Percentiles rank a stretch among this genome's conserved stretches.
Evolutionary conservation across 331 rosid genomes (phyloP).

Genomic region (Quercus lobata): DNA sequence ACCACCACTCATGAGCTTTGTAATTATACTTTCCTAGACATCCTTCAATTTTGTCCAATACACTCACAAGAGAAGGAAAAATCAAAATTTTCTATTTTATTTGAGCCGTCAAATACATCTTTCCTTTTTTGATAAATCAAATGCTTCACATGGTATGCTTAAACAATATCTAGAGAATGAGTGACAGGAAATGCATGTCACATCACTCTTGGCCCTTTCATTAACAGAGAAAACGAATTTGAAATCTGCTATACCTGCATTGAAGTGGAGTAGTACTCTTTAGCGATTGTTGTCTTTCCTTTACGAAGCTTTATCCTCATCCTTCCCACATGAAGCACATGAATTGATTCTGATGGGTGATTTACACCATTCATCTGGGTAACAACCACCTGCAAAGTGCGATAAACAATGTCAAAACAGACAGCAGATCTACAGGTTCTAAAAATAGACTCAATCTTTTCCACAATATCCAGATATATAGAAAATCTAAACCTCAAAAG

Average conservation of each 20-base stretch:
- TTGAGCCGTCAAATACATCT: too few relatives aligned
- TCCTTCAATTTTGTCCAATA: not conserved
- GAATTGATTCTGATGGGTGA: conserved; percentile 65
- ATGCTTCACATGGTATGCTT: too few relatives aligned
- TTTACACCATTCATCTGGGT: conserved; percentile 71
- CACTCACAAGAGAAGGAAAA: not conserved
- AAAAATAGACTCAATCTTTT: not conserved
- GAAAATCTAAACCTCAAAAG: not conserved
- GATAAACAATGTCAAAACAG: not conserved
- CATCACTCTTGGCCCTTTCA: not conserved
- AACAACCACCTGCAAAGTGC: conserved; percentile 65
- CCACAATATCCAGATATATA: not conserved
- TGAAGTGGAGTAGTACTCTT: conserved; percentile 78
- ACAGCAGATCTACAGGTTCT: not conserved
- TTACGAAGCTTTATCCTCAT: conserved; percentile 88
- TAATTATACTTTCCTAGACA: not conserved
- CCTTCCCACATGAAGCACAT: conserved; percentile 75
- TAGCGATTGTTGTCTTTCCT: conserved; percentile 61
- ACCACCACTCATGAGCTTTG: not conserved
- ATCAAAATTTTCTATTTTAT: too few relatives aligned
- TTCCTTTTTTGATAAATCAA: too few relatives aligned
- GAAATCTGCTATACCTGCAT: conserved; percentile 65
- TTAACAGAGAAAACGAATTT: not conserved
- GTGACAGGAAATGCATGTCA: not conserved
- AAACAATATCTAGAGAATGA: not conserved